Evolutionary conservation across 2,329 filamentous ascomycete genomes (phyloP), one percentile per base, ranked within the genome.

Genomic region (Fusarium nisikadoi): DNA sequence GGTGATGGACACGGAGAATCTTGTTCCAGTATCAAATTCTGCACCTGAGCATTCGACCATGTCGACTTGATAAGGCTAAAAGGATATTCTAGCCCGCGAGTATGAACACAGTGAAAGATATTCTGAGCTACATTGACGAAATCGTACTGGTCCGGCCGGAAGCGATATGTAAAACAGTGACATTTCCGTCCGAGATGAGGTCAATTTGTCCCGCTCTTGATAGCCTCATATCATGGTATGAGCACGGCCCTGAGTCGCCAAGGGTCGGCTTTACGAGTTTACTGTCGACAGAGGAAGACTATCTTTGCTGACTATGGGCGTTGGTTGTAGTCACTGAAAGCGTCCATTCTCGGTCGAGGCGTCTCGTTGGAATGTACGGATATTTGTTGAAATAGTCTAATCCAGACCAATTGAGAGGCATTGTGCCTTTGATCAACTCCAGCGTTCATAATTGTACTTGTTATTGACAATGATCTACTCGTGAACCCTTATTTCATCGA

Each of bases 1-100:
- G 70, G 65, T 54, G 62, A 73, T 74, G 68, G 71, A 74, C 71
- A 73, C 71, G 71, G 71, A 74, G 56, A 73, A 73, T 74, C 68
- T 73, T 60, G 50, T 73, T 74, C 71, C 71, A 65, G 68, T 72
- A 57, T 73, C 68, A 52, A 69, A 62, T 47, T 66, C 56, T 73
- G 71, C 70, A 73, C 57, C 70, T 71, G 59, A 52, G 35, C 43
- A 50, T 62, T 69, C 49, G 42, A 55, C 56, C 60, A 57, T 69
- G 69, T 65, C 49, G 50, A 29, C 46, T 68, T 53, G 68, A 65
- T 72, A 66, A 50, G 63, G 71, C 54, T 35, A 49, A 49, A 49
- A 49, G 31, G 41, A 14, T 8, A 49, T 57, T 57, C 23, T 57
- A 27, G 31, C 31, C 41, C 41, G 23, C 13, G 41, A 36, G 41